Conservation (phyloP, 345 rosid genomes). For the Excoecaria agallocha region DNA sequence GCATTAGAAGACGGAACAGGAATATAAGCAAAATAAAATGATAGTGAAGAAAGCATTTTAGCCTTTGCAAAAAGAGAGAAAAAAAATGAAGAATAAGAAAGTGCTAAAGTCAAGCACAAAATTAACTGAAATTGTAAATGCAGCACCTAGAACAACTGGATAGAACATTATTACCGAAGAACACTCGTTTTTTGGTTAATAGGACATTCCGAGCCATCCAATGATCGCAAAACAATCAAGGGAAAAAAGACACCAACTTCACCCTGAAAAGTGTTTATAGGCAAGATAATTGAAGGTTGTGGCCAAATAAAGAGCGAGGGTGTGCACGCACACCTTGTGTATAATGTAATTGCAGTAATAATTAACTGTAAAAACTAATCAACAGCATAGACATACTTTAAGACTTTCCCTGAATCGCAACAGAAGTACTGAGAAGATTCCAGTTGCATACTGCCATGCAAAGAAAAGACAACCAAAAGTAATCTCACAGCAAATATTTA, state of each 20-base stretch:
- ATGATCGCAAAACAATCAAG: conserved; percentile 77
- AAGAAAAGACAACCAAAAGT: conserved; percentile 27
- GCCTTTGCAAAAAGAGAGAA: no score
- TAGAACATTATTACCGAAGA: conserved; percentile 60
- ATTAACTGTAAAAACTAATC: no score
- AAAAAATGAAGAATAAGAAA: not conserved
- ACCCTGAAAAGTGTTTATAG: conserved; percentile 52
- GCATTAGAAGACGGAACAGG: conserved; percentile 15
- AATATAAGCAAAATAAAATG: conserved; percentile 18
- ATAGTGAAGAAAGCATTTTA: conserved; percentile 4
- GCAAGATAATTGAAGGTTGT: not conserved
- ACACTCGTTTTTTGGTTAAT: conserved; percentile 78
- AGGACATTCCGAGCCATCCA: conserved; percentile 76
- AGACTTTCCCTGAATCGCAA: conserved; percentile 93
- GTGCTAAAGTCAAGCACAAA: conserved; percentile 8
- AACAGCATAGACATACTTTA: conserved; percentile 57
- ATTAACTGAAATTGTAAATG: conserved; percentile 18
- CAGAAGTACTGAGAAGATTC: conserved; percentile 89
- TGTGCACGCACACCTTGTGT: not conserved
- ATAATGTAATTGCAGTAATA: conserved; percentile 4
- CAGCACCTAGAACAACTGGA: conserved; percentile 22
- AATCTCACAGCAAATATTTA: conserved; percentile 18
- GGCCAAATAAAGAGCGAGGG: not conserved
- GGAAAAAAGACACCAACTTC: conserved; percentile 97
- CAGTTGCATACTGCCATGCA: conserved; percentile 88